Evolutionary conservation across 768 basidiomycete genomes (phyloP), one percentile per base, ranked within the genome.

Genomic region (Calocybe cyanea): DNA sequence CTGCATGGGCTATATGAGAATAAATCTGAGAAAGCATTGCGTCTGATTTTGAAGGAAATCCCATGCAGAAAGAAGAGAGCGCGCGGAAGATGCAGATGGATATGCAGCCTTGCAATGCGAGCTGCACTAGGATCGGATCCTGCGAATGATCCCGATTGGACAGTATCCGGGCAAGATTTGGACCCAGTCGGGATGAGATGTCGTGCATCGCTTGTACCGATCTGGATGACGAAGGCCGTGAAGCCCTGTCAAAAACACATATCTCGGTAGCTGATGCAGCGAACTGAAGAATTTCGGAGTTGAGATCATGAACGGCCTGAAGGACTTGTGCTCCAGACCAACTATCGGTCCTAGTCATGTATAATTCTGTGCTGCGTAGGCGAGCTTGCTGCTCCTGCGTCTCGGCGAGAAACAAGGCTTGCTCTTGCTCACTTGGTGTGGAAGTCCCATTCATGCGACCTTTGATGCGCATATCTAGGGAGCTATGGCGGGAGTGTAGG

Each of bases 261-360:
- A 80, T 68, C 62, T 90, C 87, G 13, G 83, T 81, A 6, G 83
- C 85, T 18, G 81, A 77, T 13, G 85, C 85, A 7, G 86, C 82
- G 48, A 86, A 85, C 51, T 87, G 87, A n/a, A 86, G 72, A 48
- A 88, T 83, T 63, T 88, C 86, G 0, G 83, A 80, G 58, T 89
- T 89, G 61, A 89, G 73, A 56, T 89, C 87, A 51, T 85, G 81
- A 11, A 89, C 80, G 2, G 84, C 81, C 58, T 89, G 85, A 38
- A 89, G 76, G 59, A 89, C 74, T 59, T 87, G 85, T 1, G 84
- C 80, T 10, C 87, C 87, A 1, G 85, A 86, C 83, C 81, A 86
- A 23, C 63, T 67, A 62, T 89, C 87, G 24, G 78, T 81, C 49
- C 85, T 82, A 13, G 85, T 85, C 66, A 88, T 73, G 62, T 82